Conservation (phyloP, 2,329 filamentous ascomycete species). For the Penicillium expansum region DNA sequence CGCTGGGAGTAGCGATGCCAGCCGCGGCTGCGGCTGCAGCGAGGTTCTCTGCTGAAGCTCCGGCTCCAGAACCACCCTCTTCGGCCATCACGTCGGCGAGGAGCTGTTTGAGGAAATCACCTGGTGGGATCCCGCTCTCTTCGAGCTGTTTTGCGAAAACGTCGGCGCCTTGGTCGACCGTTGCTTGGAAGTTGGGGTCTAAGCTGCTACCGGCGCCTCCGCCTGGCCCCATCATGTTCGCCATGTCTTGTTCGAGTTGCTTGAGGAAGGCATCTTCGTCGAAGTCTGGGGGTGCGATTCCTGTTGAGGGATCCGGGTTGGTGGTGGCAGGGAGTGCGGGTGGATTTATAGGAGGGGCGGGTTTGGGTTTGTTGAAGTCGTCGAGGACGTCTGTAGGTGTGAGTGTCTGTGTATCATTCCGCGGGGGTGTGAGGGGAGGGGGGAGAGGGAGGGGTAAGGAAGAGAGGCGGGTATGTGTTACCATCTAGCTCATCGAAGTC, state of each 20-base stretch:
- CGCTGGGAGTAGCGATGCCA: neutral
- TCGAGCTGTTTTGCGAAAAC: slow-evolving; percentile 38
- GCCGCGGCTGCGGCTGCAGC: slow-evolving; percentile 21
- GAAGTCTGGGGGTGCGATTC: slow-evolving; percentile 19
- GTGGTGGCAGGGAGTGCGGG: slow-evolving; percentile 10
- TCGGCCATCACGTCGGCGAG: slow-evolving; percentile 37
- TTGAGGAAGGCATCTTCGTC: slow-evolving; percentile 63
- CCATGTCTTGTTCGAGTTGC: slow-evolving; percentile 88
- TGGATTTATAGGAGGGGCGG: slow-evolving; percentile 20
- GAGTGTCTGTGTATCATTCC: neutral
- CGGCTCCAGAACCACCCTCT: slow-evolving; percentile 15
- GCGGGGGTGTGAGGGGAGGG: neutral
- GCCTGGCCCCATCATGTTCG: slow-evolving; percentile 63
- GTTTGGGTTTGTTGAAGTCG: slow-evolving; percentile 70
- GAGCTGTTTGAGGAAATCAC: slow-evolving; percentile 38
- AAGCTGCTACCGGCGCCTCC: slow-evolving; percentile 19
- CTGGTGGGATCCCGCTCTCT: slow-evolving; percentile 34
- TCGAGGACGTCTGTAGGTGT: slow-evolving; percentile 70
- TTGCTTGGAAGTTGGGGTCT: slow-evolving; percentile 22
- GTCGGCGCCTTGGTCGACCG: slow-evolving; percentile 34
- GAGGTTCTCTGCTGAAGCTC: slow-evolving; percentile 18
- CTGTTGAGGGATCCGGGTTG: slow-evolving; percentile 21
- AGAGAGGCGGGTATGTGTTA: slow-evolving; percentile 34
- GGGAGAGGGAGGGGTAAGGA: neutral
- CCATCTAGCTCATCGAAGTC: slow-evolving; percentile 95